Evolutionary conservation across 2,329 filamentous ascomycete species (phyloP), one percentile per base, ranked within the genome.

Genomic region (Tolypocladium amazonense): DNA sequence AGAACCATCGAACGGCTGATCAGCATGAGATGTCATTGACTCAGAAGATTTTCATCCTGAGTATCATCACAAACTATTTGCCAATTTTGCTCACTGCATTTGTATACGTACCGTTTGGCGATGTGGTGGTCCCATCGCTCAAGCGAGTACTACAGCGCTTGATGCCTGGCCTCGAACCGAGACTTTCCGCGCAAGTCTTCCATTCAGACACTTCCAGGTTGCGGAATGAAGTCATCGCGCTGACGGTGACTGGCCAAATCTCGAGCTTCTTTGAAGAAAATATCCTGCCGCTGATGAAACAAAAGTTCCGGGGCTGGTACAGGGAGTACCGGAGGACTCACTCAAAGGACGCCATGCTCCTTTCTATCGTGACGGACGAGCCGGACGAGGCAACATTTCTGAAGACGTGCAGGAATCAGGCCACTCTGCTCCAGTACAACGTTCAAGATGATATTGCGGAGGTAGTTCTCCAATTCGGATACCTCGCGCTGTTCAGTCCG

Each of bases 51-150:
- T 91, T 92, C 61, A 79, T 90, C 39, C 81, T 92, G 69, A 89
- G 88, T 76, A 90, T 91, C 75, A 89, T 92, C 72, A 90, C 88
- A 15, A 88, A 89, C 4, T 92, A 92, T 68, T 78, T 91, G 1
- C 88, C 88, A 0, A 88, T 90, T 54, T 81, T 91, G 62, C 76
- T 92, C 8, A 92, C 88, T 0, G 88, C 89, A 0, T 92, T 92
- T 66, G 81, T 92, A 57, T 92, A 92, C 68, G 86, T 92, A 1
- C 89, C 89, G 0, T 89, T 90, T 63, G 88, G 87, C 35, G 80
- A 80, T 53, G 71, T 82, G 23, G 81, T 91, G 2, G 83, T 90
- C 0, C 88, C 88, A 0, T 83, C 85, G 65, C 78, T 91, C 0
- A 83, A 89, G 63, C 65, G 83, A 27, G 80, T 88, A 63, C 77